Evolutionary conservation across 2,329 filamentous ascomycete species (phyloP).

Genomic region (Teratosphaeria zuluensis): DNA sequence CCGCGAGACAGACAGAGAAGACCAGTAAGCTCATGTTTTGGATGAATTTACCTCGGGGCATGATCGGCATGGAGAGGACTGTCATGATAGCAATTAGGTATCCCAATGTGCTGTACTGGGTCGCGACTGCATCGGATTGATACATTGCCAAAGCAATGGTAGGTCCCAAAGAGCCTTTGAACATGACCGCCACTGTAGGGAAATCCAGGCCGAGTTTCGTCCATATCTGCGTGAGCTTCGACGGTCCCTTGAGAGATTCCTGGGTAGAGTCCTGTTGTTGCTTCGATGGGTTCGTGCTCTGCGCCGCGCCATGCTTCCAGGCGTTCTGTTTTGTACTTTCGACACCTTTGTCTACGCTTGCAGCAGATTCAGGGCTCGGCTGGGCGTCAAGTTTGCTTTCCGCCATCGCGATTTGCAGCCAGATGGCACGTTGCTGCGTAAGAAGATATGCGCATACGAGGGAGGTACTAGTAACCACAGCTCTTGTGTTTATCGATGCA

Average conservation of each 20-base stretch:
- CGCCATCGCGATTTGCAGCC: neutral
- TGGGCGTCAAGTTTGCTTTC: neutral
- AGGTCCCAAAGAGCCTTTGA: slow-evolving; percentile 27
- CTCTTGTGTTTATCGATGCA: neutral
- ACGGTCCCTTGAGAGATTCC: slow-evolving; percentile 8
- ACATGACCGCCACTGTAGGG: slow-evolving; percentile 21
- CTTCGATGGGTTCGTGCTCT: neutral
- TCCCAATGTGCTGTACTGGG: slow-evolving; percentile 45
- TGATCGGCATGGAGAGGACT: slow-evolving; percentile 54
- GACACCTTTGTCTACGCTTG: neutral
- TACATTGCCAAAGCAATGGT: slow-evolving; percentile 26
- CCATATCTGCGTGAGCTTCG: slow-evolving; percentile 19
- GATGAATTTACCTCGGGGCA: slow-evolving; percentile 62
- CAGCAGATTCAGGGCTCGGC: neutral
- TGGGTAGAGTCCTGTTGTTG: neutral
- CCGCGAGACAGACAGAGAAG: slow-evolving; percentile 46
- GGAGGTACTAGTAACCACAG: neutral
- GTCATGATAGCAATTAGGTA: slow-evolving; percentile 58
- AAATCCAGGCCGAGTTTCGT: slow-evolving; percentile 22
- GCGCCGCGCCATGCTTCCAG: neutral
- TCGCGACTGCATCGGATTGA: slow-evolving; percentile 40
- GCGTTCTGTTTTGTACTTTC: neutral
- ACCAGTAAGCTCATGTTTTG: slow-evolving; percentile 57
- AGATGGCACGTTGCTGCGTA: neutral
- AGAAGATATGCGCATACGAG: neutral